Evolutionary conservation across 345 rosid genomes (phyloP).

Genomic region (Eucalyptus sp.): DNA sequence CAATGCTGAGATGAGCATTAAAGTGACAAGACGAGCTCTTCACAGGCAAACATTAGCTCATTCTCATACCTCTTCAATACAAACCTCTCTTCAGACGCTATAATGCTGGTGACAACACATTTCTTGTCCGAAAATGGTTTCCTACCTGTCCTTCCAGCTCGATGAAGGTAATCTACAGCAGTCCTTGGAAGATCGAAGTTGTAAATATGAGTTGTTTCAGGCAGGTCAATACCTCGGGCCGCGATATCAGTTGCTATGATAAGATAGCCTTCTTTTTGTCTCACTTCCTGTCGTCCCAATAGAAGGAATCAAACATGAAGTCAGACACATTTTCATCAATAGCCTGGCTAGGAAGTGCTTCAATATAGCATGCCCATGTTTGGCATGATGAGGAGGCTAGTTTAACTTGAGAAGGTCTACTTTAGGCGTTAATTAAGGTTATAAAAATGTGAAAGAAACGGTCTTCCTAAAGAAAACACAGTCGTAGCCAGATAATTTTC

Average conservation of each 20-base stretch:
- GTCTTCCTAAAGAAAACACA: background rate
- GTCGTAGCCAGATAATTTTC: background rate
- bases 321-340: background rate
- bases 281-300: conserved; percentile 38
- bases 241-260: conserved; percentile 92
- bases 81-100: conserved; percentile 64
- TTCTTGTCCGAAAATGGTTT: conserved; percentile 75
- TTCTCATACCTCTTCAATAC: conserved; percentile 83
- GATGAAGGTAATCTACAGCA: conserved; percentile 74
- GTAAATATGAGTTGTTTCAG: conserved; percentile 83
- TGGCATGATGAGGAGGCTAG: background rate
- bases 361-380: background rate
- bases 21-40: conserved; percentile 14
- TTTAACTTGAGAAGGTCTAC: background rate
- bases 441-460: background rate
- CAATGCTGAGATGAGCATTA: background rate
- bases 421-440: background rate
- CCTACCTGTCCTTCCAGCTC: conserved; percentile 94
- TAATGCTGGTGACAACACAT: conserved; percentile 61
- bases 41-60: conserved; percentile 68
- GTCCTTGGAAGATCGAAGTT: conserved; percentile 83
- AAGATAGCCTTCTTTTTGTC: conserved; percentile 71
- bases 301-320: background rate
- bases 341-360: background rate
- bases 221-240: conserved; percentile 86